Evolutionary conservation across 768 basidiomycete species (phyloP).

Genomic region (Podaxis sp.): DNA sequence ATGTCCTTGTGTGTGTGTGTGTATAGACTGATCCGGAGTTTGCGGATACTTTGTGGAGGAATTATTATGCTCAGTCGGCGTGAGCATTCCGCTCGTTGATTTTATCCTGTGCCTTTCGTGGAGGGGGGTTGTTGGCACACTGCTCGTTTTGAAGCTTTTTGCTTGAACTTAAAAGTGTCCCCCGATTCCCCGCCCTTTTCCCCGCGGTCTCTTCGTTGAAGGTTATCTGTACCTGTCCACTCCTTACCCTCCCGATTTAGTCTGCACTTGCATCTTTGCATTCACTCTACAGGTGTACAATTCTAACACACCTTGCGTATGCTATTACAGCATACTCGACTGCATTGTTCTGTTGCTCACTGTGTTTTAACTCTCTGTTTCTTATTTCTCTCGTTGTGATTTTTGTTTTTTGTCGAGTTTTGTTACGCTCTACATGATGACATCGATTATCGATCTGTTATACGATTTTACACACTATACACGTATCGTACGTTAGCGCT

Average conservation of each 20-base stretch:
- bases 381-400: not conserved
- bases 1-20: slow-evolving; percentile 2
- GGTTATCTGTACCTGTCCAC: not conserved
- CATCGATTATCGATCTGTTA: too few species aligned
- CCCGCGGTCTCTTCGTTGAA: not conserved
- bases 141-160: not conserved
- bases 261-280: not conserved
- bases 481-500: too few species aligned
- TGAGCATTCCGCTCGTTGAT: not conserved
- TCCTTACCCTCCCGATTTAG: not conserved
- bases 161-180: not conserved
- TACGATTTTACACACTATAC: too few species aligned
- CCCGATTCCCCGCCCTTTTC: not conserved
- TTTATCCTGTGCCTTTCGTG: not conserved
- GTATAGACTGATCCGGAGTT: slow-evolving; percentile 63
- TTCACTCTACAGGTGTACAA: not conserved
- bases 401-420: too few species aligned
- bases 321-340: not conserved
- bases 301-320: not conserved
- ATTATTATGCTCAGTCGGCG: slow-evolving; percentile 3
- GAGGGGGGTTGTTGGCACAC: too few species aligned
- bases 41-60: slow-evolving; percentile 41
- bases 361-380: not conserved
- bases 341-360: not conserved
- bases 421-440: too few species aligned